A percentile compares a stretch with the other conserved stretches of the same genome.
These are phyloP conservation scores for Isatis tinctoria DNA, from an alignment of 345 rosid species.

Conservation along the genomic window DNA sequence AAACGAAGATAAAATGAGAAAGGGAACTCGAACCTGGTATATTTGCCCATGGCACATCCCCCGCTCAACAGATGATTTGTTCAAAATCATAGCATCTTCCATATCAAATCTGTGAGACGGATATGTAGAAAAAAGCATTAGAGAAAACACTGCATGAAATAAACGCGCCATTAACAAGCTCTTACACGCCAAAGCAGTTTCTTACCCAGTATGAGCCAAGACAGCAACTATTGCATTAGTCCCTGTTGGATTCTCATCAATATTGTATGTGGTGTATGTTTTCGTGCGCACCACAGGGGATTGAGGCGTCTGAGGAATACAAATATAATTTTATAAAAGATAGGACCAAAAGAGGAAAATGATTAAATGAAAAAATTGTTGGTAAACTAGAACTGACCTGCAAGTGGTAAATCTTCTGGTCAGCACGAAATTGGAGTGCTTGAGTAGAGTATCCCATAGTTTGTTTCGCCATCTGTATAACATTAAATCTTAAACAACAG, in stretches of 20 bases:
- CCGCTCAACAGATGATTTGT: constrained; percentile 90
- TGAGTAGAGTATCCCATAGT: constrained; percentile 94
- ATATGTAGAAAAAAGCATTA: neutral
- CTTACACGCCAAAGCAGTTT: neutral
- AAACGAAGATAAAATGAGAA: neutral
- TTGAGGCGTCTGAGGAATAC: constrained; percentile 84
- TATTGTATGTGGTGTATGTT: constrained; percentile 60
- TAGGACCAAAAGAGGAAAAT: neutral
- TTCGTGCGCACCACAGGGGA: constrained; percentile 82
- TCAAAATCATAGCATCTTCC: constrained; percentile 99
- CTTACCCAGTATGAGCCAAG: constrained; percentile 90
- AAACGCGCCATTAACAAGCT: neutral
- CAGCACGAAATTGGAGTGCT: constrained; percentile 75
- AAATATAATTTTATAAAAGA: neutral
- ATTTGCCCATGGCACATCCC: constrained; percentile 98
- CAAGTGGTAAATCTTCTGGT: constrained; percentile 94
- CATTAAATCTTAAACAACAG: neutral
- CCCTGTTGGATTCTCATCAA: constrained; percentile 88
- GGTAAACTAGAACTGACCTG: constrained; percentile 49
- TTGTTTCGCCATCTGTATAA: constrained; percentile 91
- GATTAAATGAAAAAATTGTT: neutral
- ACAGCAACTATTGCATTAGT: constrained; percentile 99
- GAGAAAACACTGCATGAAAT: neutral
- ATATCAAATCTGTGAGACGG: constrained; percentile 67
- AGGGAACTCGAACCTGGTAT: constrained; percentile 65